Evolutionary conservation across 345 rosid species (phyloP).

Genomic region (Balakata baccata): DNA sequence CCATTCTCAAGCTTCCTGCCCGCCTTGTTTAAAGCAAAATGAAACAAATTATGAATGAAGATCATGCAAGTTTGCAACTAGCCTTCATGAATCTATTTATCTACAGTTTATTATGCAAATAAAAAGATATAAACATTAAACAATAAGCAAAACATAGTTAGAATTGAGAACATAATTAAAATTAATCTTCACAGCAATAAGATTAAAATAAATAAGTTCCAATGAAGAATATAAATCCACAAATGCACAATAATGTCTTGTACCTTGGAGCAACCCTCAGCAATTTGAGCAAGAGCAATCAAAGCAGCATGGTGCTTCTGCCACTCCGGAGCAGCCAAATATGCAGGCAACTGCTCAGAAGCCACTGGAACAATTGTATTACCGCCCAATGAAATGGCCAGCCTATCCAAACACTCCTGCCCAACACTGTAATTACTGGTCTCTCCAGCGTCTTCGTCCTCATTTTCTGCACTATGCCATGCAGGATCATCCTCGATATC

Average conservation of each 20-base stretch:
- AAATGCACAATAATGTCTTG: background rate
- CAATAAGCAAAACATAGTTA: background rate
- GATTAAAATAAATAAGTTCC: background rate
- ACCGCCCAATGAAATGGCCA: conserved; percentile 94
- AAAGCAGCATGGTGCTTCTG: conserved; percentile 97
- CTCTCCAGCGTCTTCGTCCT: conserved; percentile 97
- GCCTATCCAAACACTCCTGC: conserved; percentile 95
- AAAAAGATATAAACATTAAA: background rate
- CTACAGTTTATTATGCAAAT: background rate
- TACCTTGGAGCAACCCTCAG: conserved; percentile 99
- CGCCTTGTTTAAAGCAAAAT: background rate
- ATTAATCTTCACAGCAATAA: background rate
- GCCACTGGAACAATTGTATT: conserved; percentile 97
- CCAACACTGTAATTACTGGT: conserved; percentile 87
- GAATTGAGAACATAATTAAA: background rate
- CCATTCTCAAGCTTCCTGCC: background rate
- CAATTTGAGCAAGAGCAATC: conserved; percentile 96
- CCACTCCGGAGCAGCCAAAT: conserved; percentile 93
- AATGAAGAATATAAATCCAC: background rate
- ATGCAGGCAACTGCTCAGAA: conserved; percentile 83
- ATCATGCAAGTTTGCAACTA: background rate
- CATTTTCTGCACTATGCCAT: conserved; percentile 87
- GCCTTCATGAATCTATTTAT: background rate
- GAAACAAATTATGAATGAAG: background rate
- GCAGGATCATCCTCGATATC: conserved; percentile 92